A percentile compares a stretch with the other conserved stretches of the same genome.
Conservation (phyloP, 2,329 filamentous ascomycete species). For the Harringtonia lauricola region DNA sequence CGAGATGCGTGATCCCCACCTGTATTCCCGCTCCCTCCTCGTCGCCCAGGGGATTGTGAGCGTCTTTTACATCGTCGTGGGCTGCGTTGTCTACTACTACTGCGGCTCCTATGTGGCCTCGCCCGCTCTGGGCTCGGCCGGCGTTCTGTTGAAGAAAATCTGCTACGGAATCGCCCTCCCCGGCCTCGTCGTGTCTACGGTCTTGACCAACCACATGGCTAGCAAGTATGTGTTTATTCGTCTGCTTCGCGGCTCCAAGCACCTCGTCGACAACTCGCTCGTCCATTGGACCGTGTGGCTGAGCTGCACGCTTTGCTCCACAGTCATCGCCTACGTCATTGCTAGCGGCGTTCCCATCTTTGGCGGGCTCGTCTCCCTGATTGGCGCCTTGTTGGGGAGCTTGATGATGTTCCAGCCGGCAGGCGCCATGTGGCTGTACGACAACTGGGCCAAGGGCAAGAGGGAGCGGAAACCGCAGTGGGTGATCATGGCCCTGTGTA, state of each 20-base stretch:
- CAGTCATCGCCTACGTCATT: conserved; percentile 1
- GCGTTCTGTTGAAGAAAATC: conserved; percentile 47
- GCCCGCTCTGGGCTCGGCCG: conserved; percentile 50
- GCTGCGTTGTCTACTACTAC: conserved; percentile 49
- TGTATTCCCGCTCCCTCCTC: conserved; percentile 1
- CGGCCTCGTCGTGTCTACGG: conserved; percentile 35
- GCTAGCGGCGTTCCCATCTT: conserved; percentile 3
- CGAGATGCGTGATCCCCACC: conserved; percentile 46
- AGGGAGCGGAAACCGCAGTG: background rate
- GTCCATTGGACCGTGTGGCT: conserved; percentile 21
- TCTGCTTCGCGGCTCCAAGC: conserved; percentile 17
- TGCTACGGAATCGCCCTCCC: conserved; percentile 47
- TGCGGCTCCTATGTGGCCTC: conserved; percentile 52
- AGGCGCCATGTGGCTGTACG: conserved; percentile 3
- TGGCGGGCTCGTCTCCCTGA: conserved; percentile 1
- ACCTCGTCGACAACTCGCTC: conserved; percentile 17
- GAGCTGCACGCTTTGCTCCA: conserved; percentile 11
- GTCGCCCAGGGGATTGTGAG: conserved; percentile 9
- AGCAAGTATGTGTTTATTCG: conserved; percentile 21
- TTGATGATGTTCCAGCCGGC: conserved; percentile 4
- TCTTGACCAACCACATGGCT: conserved; percentile 16
- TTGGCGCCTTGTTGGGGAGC: conserved; percentile 1
- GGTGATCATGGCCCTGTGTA: background rate
- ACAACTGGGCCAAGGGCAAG: conserved; percentile 3
- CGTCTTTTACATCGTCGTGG: conserved; percentile 50